Conservation (phyloP, 352 stramenopile genomes). For the Globisporangium carolinianum region DNA sequence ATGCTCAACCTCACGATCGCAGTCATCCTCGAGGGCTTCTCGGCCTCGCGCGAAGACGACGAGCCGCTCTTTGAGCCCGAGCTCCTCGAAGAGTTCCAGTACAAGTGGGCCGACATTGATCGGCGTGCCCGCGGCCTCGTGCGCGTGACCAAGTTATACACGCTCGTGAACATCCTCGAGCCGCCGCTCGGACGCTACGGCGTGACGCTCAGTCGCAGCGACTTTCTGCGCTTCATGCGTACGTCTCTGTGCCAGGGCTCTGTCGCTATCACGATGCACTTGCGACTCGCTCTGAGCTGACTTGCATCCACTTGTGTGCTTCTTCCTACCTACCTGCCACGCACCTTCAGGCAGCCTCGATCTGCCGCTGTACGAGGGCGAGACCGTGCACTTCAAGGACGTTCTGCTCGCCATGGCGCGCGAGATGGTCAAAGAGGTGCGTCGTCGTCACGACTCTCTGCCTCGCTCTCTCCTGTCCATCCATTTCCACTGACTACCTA, state of each 20-base stretch:
- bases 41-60: constrained; percentile 73
- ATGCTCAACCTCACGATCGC: constrained; percentile 94
- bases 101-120: constrained; percentile 87
- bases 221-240: constrained; percentile 57
- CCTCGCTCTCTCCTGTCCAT: neutral
- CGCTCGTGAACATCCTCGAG: constrained; percentile 70
- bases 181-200: constrained; percentile 65
- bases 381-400: constrained; percentile 83
- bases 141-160: constrained; percentile 54
- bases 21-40: constrained; percentile 92
- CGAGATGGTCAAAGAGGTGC: constrained; percentile 78
- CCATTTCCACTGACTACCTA: neutral
- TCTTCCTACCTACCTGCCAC: too few species aligned
- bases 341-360: constrained; percentile 37
- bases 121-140: constrained; percentile 83
- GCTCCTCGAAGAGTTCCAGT: constrained; percentile 86
- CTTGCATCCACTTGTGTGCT: too few species aligned
- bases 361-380: constrained; percentile 76
- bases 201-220: constrained; percentile 29
- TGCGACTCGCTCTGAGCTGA: neutral
- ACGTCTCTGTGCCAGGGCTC: constrained; percentile 12
- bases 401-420: constrained; percentile 75
- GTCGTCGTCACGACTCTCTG: neutral
- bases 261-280: constrained; percentile 2
- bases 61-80: constrained; percentile 84